phyloP scores from a whole-genome alignment of 805 yeast genomes.

The Torulaspora maleeae region DNA sequence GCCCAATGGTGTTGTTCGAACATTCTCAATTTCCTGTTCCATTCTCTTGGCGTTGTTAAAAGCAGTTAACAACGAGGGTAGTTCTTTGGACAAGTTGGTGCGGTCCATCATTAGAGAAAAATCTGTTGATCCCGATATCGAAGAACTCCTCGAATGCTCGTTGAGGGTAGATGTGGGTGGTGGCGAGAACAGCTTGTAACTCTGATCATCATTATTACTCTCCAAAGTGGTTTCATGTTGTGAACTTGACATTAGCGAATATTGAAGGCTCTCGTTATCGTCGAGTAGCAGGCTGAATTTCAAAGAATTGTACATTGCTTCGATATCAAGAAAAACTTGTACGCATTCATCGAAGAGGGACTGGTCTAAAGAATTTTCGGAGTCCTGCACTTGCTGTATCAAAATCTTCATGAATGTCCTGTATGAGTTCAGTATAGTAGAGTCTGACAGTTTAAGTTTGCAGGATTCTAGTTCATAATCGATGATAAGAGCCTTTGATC shows the following conservation, averaged over 20 bases:
- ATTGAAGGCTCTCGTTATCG: slow-evolving; percentile 26
- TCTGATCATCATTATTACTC: slow-evolving; percentile 2
- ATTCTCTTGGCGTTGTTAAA: slow-evolving; percentile 57
- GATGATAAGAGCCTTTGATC: slow-evolving; percentile 59
- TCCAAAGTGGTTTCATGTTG: not conserved
- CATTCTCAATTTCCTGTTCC: slow-evolving; percentile 45
- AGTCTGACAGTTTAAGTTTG: slow-evolving; percentile 28
- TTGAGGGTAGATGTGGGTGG: slow-evolving; percentile 5
- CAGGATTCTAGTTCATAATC: slow-evolving; percentile 54
- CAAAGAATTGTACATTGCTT: slow-evolving; percentile 64
- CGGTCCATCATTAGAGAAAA: slow-evolving; percentile 42
- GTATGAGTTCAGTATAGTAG: slow-evolving; percentile 39
- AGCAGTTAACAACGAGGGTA: slow-evolving; percentile 63
- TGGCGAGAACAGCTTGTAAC: slow-evolving; percentile 3
- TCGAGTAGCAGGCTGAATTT: slow-evolving; percentile 35
- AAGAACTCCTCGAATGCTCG: slow-evolving; percentile 19
- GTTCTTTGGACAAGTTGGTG: slow-evolving; percentile 56
- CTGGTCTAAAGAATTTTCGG: slow-evolving; percentile 50
- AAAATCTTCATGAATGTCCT: slow-evolving; percentile 55
- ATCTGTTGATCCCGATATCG: slow-evolving; percentile 28
- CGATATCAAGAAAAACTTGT: slow-evolving; percentile 63
- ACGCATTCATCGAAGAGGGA: slow-evolving; percentile 62
- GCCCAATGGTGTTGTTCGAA: slow-evolving; percentile 8
- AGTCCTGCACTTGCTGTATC: slow-evolving; percentile 52
- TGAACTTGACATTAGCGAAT: slow-evolving; percentile 6